A percentile compares a stretch with the other conserved stretches of the same genome.
phyloP scores from a whole-genome alignment of 257 asterid genomes.

The Cinchona pubescens region DNA sequence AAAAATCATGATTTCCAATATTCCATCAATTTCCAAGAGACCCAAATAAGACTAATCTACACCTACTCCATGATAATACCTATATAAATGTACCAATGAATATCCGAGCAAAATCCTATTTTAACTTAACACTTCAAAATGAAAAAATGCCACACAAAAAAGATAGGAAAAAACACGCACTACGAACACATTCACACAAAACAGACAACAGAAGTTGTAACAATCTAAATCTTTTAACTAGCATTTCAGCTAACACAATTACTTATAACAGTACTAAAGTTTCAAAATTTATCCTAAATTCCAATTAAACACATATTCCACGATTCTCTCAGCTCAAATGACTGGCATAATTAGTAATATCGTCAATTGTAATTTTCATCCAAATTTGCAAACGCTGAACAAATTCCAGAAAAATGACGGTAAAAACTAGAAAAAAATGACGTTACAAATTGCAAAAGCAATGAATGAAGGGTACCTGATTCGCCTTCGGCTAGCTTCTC shows the following conservation, averaged over 20 bases:
- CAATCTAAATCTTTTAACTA: not conserved
- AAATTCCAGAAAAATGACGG: not conserved
- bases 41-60: not conserved
- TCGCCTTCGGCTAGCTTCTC: conserved; percentile 99
- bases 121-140: not conserved
- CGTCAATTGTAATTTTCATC: not conserved
- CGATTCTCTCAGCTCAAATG: not conserved
- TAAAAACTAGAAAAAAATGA: not conserved
- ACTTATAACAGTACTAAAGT: not conserved
- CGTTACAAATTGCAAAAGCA: not conserved
- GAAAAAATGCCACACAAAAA: not conserved
- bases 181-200: not conserved
- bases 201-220: not conserved
- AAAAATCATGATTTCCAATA: not conserved
- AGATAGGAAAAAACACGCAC: not conserved
- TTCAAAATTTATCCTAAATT: not conserved
- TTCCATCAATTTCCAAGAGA: not conserved
- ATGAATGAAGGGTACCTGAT: conserved; percentile 46
- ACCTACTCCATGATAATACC: not conserved
- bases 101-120: not conserved
- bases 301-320: not conserved
- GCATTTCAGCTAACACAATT: conserved; percentile 4
- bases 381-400: not conserved
- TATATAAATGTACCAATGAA: not conserved
- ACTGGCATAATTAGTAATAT: not conserved